Base-by-base conservation (phyloP, 305 asterid genomes). In the Nicotiana rustica region DNA sequence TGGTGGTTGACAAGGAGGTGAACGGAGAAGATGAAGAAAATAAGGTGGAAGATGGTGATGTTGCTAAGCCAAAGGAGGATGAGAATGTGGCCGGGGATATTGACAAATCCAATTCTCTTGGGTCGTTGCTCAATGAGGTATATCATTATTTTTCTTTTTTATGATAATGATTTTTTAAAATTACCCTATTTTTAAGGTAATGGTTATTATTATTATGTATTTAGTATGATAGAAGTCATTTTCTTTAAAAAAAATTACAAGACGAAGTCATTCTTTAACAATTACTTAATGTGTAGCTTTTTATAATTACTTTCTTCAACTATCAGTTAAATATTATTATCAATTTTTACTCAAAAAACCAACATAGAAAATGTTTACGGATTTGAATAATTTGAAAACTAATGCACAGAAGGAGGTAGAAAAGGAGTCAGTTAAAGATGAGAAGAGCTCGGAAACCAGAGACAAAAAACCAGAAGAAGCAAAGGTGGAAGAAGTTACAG, bases 61-160 rank as follows among this genome's bases (percentile, higher is more conserved):
- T 71, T 35, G 84, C 83, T 41, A 71, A 81, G 57, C 79, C 80
- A 8, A 82, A 82, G 83, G 77, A 68, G 36, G 81, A 67, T 70
- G 84, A 69, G 14, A 88, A 87, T 80, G 87, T 61, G 33, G 29
- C 62, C 1, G 79, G 19, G 19, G 82, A 84, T 76, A 29, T 10
- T 13, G 13, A 19, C 33, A 81, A 36, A 59, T 55, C 21, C 31
- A 52, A 81, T n/a, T 68, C 31, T 12, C 12, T 61, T 61, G 78
- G 36, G 44, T 18, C 59, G 13, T 10, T 70, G 18, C 18, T 41
- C 35, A 19, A 15, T 70, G 78, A 70, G 78, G 78, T 44, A 41
- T 38, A n/a, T 57, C 7, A 1, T 55, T 55, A 41, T 55, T 55
- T 12, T 55, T 14, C 6, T 55, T 55, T 14, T 56, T 56, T 5